Evolutionary conservation across 148 eudicot species (phyloP), one percentile per base, ranked within the genome.

Genomic region (Rhododendron kiyosumense): DNA sequence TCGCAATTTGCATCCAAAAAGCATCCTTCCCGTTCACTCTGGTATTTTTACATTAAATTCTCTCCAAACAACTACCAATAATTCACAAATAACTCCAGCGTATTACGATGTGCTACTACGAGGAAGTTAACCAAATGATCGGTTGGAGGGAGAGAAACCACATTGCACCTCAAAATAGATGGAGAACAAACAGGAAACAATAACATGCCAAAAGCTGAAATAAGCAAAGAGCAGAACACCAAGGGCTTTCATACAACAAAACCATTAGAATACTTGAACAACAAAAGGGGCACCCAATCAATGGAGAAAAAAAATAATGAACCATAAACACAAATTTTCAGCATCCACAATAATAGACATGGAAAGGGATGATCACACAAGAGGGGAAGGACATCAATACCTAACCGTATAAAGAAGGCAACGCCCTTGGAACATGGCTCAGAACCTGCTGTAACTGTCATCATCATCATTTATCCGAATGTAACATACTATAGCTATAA

Each of bases 401-500:
- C 65, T 46, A 15, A 26, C 45, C 34, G n/a, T 38, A 49, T 45
- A 67, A n/a, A 48, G 26, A 63, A 43, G 32, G 22, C 51, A 22
- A 30, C 36, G 52, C 20, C 49, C 49, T 32, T 76, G 85, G 74
- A 65, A 84, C 71, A 43, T 24, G 83, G 30, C 78, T 93, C 92
- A 95, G 81, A 95, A 80, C 88, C 84, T 81, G 81, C 88, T 84
- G 85, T 94, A 96, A 2, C 90, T 91, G 69, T 93, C 92, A 79
- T 92, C 90, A 22, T 92, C 90, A 6, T 85, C 88, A 69, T 87
- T 90, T 88, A 92, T 90, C 71, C 89, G 91, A 57, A 94, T 80
- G 88, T 84, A 96, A 88, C 91, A 94, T 84, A 94, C 5, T 69
- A 94, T 89, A 85, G 98, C 90, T 84, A 89, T 38, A 79, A 92